These are phyloP conservation scores for Leishmania tarentolae DNA, from an alignment of 208 protist genomes.

Conservation along the genomic window DNA sequence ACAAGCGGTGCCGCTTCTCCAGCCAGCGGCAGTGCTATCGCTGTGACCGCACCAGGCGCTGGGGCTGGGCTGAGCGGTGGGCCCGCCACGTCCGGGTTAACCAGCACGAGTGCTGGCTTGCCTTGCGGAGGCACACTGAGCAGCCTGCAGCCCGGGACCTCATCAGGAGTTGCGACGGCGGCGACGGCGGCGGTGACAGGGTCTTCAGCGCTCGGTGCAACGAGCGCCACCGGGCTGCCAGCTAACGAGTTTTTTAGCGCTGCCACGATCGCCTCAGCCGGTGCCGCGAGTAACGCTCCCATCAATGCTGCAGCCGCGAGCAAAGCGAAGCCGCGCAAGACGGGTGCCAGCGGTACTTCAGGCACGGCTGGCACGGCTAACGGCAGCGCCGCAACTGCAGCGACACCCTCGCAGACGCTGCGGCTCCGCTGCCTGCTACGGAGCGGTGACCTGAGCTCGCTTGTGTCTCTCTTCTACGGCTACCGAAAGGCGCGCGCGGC, in stretches of 20 bases:
- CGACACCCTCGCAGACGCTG: constrained; percentile 41
- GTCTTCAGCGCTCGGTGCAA: background rate
- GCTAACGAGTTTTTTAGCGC: background rate
- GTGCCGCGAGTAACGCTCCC: background rate
- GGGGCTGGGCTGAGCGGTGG: background rate
- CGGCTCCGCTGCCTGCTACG: constrained; percentile 73
- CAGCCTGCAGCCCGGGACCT: constrained; percentile 1
- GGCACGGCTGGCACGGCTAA: background rate
- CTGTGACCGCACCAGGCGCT: background rate
- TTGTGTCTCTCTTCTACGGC: constrained; percentile 66
- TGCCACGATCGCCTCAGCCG: background rate
- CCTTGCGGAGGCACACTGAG: background rate
- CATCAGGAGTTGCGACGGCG: background rate
- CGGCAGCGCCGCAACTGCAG: constrained; percentile 8
- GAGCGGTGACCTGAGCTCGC: constrained; percentile 45
- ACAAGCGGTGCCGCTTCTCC: background rate
- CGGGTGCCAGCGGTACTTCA: background rate
- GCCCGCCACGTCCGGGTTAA: background rate
- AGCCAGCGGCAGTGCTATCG: background rate
- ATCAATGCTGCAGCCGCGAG: background rate
- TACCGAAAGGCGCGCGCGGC: constrained; percentile 40
- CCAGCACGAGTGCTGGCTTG: background rate
- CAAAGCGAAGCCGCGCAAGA: constrained; percentile 14
- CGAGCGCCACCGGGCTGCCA: background rate
- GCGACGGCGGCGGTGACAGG: constrained; percentile 3